Conservation (phyloP, 1,284 basidiomycete genomes). For the Ceratorhiza oryzae-sativae region DNA sequence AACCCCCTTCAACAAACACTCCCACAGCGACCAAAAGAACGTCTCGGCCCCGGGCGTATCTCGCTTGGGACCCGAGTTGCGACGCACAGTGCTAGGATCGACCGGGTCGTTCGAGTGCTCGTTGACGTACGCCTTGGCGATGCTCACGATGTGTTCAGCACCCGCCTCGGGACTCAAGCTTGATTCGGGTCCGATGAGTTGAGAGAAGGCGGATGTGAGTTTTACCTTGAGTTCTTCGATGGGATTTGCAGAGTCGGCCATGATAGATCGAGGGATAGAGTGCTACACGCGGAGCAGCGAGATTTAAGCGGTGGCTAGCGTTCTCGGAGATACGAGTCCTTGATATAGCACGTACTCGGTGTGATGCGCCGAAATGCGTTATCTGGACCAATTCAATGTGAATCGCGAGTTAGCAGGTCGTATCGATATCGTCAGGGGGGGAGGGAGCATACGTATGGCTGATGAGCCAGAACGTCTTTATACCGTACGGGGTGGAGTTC, state of each 20-base stretch:
- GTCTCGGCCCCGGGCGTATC: constrained; percentile 35
- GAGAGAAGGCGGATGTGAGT: background rate
- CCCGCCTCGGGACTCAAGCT: background rate
- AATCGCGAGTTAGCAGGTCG: background rate
- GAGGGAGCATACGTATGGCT: background rate
- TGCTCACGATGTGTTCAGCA: background rate
- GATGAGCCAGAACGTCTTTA: background rate
- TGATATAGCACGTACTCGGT: background rate
- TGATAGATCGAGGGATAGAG: background rate
- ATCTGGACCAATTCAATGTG: background rate
- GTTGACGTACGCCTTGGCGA: constrained; percentile 7
- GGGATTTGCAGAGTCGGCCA: constrained; percentile 13
- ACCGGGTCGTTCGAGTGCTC: constrained; percentile 13
- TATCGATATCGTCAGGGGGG: background rate
- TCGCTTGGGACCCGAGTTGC: constrained; percentile 11
- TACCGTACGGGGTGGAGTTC: constrained; percentile 18
- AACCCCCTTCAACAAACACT: background rate
- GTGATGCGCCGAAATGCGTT: background rate
- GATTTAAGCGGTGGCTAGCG: background rate
- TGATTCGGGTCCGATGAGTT: background rate
- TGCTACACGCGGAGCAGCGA: background rate
- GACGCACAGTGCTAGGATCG: background rate
- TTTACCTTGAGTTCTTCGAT: background rate
- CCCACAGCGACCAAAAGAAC: constrained; percentile 32
- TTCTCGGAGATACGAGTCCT: background rate